A percentile compares a stretch with the other conserved stretches of the same genome.
These are phyloP conservation scores for Glomus cerebriforme DNA, from an alignment of 192 early-diverging fungal species.

Conservation along the genomic window DNA sequence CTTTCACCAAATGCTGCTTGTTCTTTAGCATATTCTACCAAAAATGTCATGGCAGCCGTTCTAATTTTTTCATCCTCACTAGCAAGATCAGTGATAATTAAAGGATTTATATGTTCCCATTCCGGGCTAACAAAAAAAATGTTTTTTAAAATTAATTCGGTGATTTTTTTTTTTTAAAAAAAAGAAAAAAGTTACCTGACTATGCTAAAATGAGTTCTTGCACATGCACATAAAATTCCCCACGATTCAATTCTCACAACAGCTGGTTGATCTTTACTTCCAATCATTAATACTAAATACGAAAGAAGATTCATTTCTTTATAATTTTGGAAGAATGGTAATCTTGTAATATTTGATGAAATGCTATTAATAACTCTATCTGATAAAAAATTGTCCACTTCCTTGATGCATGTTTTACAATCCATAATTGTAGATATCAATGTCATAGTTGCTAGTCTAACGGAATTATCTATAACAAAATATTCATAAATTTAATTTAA, in stretches of 20 bases:
- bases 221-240: slow-evolving; percentile 40
- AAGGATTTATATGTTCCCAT: slow-evolving; percentile 41
- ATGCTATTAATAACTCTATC: neutral
- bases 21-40: slow-evolving; percentile 47
- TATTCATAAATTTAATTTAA: neutral
- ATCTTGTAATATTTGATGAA: neutral
- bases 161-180: neutral
- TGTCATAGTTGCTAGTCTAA: slow-evolving; percentile 2
- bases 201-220: slow-evolving; percentile 39
- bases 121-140: slow-evolving; percentile 10
- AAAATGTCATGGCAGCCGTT: slow-evolving; percentile 43
- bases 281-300: slow-evolving; percentile 34
- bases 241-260: slow-evolving; percentile 44
- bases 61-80: slow-evolving; percentile 42
- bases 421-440: slow-evolving; percentile 23
- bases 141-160: no score
- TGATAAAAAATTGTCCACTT: neutral
- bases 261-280: neutral
- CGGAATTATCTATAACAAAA: neutral
- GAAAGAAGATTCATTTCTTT: slow-evolving; percentile 19
- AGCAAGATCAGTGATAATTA: slow-evolving; percentile 21
- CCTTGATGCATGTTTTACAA: slow-evolving; percentile 4
- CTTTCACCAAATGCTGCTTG: neutral
- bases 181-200: slow-evolving; percentile 2
- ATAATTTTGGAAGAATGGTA: neutral